phyloP scores from a whole-genome alignment of 768 basidiomycete species.

The Mycena capillaripes region DNA sequence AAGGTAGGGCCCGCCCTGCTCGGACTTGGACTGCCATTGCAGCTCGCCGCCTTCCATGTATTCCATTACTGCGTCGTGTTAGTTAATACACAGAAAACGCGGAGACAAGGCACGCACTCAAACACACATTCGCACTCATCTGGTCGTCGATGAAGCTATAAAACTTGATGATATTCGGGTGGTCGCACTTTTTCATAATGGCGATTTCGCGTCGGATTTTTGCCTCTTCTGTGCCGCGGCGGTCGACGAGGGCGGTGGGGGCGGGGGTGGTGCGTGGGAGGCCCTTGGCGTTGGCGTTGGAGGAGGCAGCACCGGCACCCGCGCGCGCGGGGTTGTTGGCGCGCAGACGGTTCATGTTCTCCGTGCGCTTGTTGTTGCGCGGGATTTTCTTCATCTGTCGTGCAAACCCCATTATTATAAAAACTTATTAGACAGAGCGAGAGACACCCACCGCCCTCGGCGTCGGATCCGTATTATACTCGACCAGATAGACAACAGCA shows the following conservation, averaged over 20 bases:
- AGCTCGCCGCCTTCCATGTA: slow-evolving; percentile 97
- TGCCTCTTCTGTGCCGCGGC: slow-evolving; percentile 78
- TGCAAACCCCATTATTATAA: neutral
- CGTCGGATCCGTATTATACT: slow-evolving; percentile 27
- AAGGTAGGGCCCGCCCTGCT: slow-evolving; percentile 78
- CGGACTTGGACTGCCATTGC: slow-evolving; percentile 84
- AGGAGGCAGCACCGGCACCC: too few relatives aligned
- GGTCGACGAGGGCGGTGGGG: slow-evolving; percentile 71
- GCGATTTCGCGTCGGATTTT: slow-evolving; percentile 96
- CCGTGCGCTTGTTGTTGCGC: slow-evolving; percentile 35
- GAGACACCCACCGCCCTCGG: slow-evolving; percentile 26
- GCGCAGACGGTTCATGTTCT: slow-evolving; percentile 35
- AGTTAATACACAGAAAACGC: slow-evolving; percentile 23
- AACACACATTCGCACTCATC: slow-evolving; percentile 89
- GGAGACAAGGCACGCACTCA: slow-evolving; percentile 75
- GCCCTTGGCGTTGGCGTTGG: neutral
- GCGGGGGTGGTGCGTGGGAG: slow-evolving; percentile 22
- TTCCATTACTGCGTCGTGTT: slow-evolving; percentile 82
- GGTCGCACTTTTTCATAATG: slow-evolving; percentile 97
- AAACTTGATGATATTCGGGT: slow-evolving; percentile 90
- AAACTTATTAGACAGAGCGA: too few relatives aligned
- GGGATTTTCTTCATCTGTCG: slow-evolving; percentile 35
- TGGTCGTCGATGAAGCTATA: slow-evolving; percentile 97
- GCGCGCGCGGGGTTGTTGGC: slow-evolving; percentile 35
- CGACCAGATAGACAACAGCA: slow-evolving; percentile 31